These are phyloP conservation scores for Cladophialophora psammophila DNA, from an alignment of 2,329 filamentous ascomycete genomes.

Conservation along the genomic window DNA sequence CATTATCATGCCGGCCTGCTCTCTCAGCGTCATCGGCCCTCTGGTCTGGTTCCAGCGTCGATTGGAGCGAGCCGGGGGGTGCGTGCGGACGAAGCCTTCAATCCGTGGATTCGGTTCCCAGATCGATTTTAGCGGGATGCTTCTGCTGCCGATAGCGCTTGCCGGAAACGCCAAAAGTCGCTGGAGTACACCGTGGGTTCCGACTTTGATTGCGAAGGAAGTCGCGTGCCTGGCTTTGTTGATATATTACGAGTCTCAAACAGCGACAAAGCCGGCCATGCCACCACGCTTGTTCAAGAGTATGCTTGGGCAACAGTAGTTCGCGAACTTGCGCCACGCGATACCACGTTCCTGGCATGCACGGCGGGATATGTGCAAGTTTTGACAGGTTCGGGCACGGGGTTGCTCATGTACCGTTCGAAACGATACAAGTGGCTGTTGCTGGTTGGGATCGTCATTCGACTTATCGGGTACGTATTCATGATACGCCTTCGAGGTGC, in stretches of 20 bases:
- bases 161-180: constrained; percentile 51
- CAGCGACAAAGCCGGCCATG: constrained; percentile 56
- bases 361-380: constrained; percentile 54
- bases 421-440: constrained; percentile 58
- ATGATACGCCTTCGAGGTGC: constrained; percentile 59
- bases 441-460: constrained; percentile 51
- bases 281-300: constrained; percentile 56
- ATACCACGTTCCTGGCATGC: constrained; percentile 55
- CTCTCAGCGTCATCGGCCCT: constrained; percentile 48
- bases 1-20: constrained; percentile 51
- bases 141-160: constrained; percentile 59
- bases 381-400: constrained; percentile 51
- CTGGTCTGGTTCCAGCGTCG: constrained; percentile 49
- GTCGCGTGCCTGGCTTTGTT: constrained; percentile 51
- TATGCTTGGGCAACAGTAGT: constrained; percentile 58
- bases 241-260: constrained; percentile 57
- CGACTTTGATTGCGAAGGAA: constrained; percentile 55
- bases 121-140: constrained; percentile 52
- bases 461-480: constrained; percentile 58
- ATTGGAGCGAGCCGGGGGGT: constrained; percentile 43
- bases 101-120: constrained; percentile 45
- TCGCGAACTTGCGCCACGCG: constrained; percentile 50
- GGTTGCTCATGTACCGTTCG: constrained; percentile 53
- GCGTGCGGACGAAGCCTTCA: constrained; percentile 41
- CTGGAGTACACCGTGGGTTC: constrained; percentile 58